These are phyloP conservation scores for Ramalina intermedia DNA, from an alignment of 495 filamentous ascomycete species.

Conservation along the genomic window DNA sequence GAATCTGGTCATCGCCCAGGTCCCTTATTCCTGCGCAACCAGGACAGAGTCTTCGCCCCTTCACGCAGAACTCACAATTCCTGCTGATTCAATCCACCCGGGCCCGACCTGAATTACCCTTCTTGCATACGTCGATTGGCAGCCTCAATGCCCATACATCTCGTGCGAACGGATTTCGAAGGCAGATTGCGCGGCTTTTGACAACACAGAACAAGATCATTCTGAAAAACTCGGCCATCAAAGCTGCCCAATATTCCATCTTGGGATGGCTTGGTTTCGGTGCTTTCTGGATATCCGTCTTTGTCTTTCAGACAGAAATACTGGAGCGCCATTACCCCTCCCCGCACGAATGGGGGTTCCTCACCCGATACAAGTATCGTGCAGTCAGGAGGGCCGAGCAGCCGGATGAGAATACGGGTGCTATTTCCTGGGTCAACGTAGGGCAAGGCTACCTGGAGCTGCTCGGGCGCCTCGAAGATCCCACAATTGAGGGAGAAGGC, in stretches of 20 bases:
- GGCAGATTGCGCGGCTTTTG: constrained; percentile 50
- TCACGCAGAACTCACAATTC: constrained; percentile 33
- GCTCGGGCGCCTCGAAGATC: constrained; percentile 49
- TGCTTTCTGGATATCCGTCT: constrained; percentile 12
- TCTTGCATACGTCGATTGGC: constrained; percentile 43
- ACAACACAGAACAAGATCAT: constrained; percentile 61
- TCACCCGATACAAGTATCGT: constrained; percentile 43
- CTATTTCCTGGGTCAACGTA: constrained; percentile 51
- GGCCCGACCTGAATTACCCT: constrained; percentile 65
- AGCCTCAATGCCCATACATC: constrained; percentile 22
- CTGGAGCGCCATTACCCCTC: constrained; percentile 62
- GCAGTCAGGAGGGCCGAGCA: constrained; percentile 42
- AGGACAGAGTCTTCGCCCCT: constrained; percentile 11
- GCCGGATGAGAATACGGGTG: constrained; percentile 30
- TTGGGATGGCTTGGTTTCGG: constrained; percentile 41
- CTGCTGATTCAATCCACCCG: constrained; percentile 32
- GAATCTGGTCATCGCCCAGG: too few species aligned
- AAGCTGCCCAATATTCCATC: constrained; percentile 42
- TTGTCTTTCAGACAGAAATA: constrained; percentile 47
- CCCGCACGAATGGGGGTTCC: constrained; percentile 58
- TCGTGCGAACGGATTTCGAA: constrained; percentile 28
- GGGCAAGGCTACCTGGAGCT: constrained; percentile 37
- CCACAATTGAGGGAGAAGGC: constrained; percentile 48
- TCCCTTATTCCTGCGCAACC: neutral
- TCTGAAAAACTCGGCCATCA: constrained; percentile 47